Base-by-base conservation (phyloP, 2,329 filamentous ascomycete genomes). In the Ilyonectria destructans region DNA sequence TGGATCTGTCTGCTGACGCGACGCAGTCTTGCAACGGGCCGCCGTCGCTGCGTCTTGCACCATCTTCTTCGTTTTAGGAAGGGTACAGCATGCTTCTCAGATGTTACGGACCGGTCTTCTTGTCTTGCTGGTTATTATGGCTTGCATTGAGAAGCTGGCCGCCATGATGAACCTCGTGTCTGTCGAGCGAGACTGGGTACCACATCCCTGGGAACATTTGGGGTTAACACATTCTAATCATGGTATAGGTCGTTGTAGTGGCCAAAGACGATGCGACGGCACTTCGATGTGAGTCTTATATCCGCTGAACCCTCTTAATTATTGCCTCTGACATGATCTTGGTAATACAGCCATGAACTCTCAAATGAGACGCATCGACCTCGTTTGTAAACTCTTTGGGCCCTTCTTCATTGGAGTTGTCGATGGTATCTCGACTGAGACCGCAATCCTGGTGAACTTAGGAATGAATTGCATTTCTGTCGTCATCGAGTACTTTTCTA, bases 111-210 rank as follows among this genome's bases (percentile, higher is more conserved):
- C 57, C 10, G 68, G 71, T 3, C 67, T 84, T 15, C 79, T 87
- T 45, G 77, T 74, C 0, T 35, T 79, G 0, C 64, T 85, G 2
- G 83, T 87, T 0, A 19, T 88, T 0, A 80, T 93, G 51, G 90
- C 91, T 1, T 92, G 91, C 63, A 74, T 91, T 1, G 93, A 95
- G 79, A 95, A 94, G 77, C 79, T 93, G 9, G 85, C 84, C 15
- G 85, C 90, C 1, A 85, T 91, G 6, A 85, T 89, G 77, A 94
- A 94, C 76, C 84, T 88, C 0, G 87, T 94, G 1, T 84, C 92
- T 0, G 86, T 95, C 0, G 92, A 94, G 77, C 84, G 90, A 74
- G 92, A 95, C 73, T 94, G 92, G 92, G 85, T 89, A 70, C 19
- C 75, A 37, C 10, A n/a, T 29, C 8, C 12, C 3, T 23, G 15